Evolutionary conservation across 257 asterid genomes (phyloP), one percentile per base, ranked within the genome.

Genomic region (Thymus quinquecostatus): DNA sequence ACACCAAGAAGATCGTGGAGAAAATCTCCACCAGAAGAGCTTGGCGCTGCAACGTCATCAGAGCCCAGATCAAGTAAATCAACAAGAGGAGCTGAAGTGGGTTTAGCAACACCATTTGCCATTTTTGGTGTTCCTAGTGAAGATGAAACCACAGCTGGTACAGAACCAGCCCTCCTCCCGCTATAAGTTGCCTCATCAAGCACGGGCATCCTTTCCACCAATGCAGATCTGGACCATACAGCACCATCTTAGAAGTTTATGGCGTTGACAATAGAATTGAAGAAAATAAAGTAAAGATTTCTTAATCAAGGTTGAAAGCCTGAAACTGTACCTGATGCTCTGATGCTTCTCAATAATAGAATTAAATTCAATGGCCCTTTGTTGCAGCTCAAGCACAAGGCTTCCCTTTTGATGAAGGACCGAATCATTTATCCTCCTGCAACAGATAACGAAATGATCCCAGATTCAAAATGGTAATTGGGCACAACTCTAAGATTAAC

Each of bases 151-250:
- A 81, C 82, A 80, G 86, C 84, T 58, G 96, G 83, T 53, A 91
- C 67, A 50, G 95, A 86, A 63, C 98, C 96, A 51, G 94, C 88
- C 80, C 86, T 89, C 86, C 93, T 88, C 77, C 96, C 93, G 47
- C 86, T 88, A 75, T 82, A 88, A 29, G 91, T 86, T 69, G 96
- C 91, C 80, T 92, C 99, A 73, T 95, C 98, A 44, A 95, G 96
- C 68, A 85, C 96, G 34, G 99, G 99, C 97, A 92, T 92, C 79
- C 94, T 88, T 82, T 95, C 99, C 43, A 92, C 95, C 78, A 95
- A 83, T 36, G 87, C 76, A 69, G 99, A 79, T 83, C 99, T 95
- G 86, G 72, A 73, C 65, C 59, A 77, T 57, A 62, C 75, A 70
- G 67, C 44, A 77, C 72, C 43, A n/a, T 62, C 67, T 32, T 62